These are phyloP conservation scores for Avena eriantha DNA, from an alignment of 176 grass and related monocot species.

Conservation along the genomic window DNA sequence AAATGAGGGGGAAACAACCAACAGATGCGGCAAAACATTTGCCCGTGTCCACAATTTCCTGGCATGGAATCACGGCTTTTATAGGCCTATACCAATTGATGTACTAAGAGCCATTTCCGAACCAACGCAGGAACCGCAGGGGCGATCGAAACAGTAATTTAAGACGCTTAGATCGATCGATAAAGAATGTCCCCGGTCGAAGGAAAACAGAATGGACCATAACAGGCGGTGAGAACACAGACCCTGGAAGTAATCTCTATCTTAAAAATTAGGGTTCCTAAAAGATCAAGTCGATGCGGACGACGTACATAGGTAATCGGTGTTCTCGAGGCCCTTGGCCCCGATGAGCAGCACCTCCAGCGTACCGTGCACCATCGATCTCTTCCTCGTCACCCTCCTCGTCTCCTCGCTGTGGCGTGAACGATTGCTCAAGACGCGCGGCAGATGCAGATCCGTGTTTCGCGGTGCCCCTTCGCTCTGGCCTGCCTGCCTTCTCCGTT, in stretches of 20 bases:
- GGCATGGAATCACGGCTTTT: neutral
- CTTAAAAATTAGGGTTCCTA: neutral
- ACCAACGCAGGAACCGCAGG: neutral
- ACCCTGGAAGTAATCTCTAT: neutral
- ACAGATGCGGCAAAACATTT: neutral
- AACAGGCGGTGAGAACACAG: neutral
- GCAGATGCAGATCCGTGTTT: conserved; percentile 30
- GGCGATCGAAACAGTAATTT: neutral
- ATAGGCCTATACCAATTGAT: neutral
- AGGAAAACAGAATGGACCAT: neutral
- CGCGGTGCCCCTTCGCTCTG: neutral
- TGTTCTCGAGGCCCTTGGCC: conserved; percentile 82
- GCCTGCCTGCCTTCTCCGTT: neutral
- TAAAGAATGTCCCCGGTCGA: conserved; percentile 7
- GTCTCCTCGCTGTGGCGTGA: neutral
- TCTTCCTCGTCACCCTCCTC: neutral
- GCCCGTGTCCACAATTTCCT: neutral
- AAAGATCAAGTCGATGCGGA: neutral
- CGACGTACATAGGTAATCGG: conserved; percentile 68
- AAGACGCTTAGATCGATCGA: neutral
- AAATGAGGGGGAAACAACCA: neutral
- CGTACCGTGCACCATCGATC: conserved; percentile 66
- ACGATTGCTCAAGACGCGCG: neutral
- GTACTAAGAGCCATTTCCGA: neutral
- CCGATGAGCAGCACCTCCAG: conserved; percentile 75